Base-by-base conservation (phyloP, 2,329 filamentous ascomycete genomes). In the Talaromyces islandicus region DNA sequence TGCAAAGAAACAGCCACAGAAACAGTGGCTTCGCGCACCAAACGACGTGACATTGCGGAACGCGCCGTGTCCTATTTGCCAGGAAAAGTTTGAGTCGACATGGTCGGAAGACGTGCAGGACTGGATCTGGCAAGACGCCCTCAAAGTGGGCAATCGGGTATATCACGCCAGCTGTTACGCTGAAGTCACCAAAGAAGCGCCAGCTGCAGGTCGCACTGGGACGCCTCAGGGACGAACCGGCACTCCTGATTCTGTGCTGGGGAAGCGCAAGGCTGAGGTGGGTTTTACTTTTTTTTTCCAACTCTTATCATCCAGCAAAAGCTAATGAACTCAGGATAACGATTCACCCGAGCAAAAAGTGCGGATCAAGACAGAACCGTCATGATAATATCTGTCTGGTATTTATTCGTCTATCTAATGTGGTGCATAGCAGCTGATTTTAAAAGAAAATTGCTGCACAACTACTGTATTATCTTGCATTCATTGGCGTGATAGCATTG, bases 101-200 rank as follows among this genome's bases (percentile, higher is more conserved):
- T 97, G 92, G 89, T 87, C 93, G 7, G 91, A 95, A 67, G 91
- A 95, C 64, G 90, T 89, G 19, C 92, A 97, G 74, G 93, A 99
- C 70, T 97, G 92, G 84, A 93, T 99, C 46, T 97, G 94, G 90
- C 88, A 91, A 73, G 93, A 99, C 73, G 90, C 93, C 0, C 81
- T 90, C 56, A 84, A 88, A 64, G 85, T 95, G 30, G 90, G 89
- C 38, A 85, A 83, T 59, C 86, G 91, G 64, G 88, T 94, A 17
- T 97, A 91, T 69, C 94, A 99, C 74, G 91, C 88, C 11, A 95
- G 87, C 58, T 99, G 94, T 72, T 91, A 93, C 72, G 85, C 86
- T 19, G 93, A 97, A 76, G 89, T 90, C 32, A 88, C 84, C 38
- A 88, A 86, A 69, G 87, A 88, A 65, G 82, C 83, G 7, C 80